phyloP scores from a whole-genome alignment of 352 stramenopile species.

The Pythium vanterpoolii region DNA sequence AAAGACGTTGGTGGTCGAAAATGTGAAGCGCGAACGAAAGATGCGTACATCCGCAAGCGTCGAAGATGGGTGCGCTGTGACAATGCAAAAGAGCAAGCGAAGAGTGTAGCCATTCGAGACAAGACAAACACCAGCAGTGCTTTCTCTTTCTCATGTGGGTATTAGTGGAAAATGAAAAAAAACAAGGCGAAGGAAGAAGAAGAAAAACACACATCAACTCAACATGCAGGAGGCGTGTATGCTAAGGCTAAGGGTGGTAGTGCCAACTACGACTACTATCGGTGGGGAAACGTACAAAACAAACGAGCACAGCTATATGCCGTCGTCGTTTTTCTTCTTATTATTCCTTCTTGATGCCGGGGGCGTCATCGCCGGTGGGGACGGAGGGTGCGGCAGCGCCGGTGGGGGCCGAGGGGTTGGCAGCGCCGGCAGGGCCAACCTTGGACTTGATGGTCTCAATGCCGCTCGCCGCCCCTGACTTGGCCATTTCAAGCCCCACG shows the following conservation, averaged over 20 bases:
- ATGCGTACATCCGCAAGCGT: not conserved
- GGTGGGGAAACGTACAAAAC: constrained; percentile 5
- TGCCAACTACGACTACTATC: not conserved
- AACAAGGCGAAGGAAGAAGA: not conserved
- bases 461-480: constrained; percentile 59
- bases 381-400: no score
- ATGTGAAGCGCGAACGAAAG: constrained; percentile 1
- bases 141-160: no score
- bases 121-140: not conserved
- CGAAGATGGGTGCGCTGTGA: constrained; percentile 1
- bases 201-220: not conserved
- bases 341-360: constrained; percentile 56
- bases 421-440: constrained; percentile 40
- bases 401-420: no score
- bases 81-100: not conserved
- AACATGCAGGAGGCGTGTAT: constrained; percentile 1
- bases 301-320: not conserved
- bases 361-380: no score
- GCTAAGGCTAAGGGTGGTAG: not conserved
- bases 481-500: constrained; percentile 74
- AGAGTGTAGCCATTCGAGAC: not conserved
- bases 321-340: constrained; percentile 5
- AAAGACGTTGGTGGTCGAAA: constrained; percentile 1
- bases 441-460: constrained; percentile 81
- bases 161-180: not conserved